A percentile compares a stretch with the other conserved stretches of the same genome.
These are phyloP conservation scores for Acephala macrosclerotiorum DNA, from an alignment of 2,329 filamentous ascomycete species.

Conservation along the genomic window DNA sequence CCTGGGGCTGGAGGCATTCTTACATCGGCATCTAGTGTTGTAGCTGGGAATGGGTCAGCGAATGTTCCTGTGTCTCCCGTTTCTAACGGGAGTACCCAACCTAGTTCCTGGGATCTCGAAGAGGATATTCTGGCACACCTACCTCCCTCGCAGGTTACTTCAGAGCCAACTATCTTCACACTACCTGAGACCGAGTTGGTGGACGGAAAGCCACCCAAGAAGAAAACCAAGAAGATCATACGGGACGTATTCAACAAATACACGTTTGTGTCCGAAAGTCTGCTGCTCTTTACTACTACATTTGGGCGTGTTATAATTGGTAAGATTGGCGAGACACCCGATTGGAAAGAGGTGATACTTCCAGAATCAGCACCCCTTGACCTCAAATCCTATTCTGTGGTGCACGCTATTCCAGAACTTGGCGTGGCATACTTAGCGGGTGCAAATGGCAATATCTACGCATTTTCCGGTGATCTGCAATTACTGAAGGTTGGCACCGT, in stretches of 20 bases:
- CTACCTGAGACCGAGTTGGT: not conserved
- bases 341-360: slow-evolving; percentile 43
- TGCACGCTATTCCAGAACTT: slow-evolving; percentile 46
- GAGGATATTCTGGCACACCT: slow-evolving; percentile 1
- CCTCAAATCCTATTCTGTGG: slow-evolving; percentile 56
- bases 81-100: not conserved
- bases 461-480: slow-evolving; percentile 26
- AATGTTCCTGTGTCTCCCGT: not conserved
- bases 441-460: slow-evolving; percentile 47
- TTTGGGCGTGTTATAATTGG: slow-evolving; percentile 65
- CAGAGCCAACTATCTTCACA: not conserved
- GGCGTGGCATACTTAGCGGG: slow-evolving; percentile 55
- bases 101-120: slow-evolving; percentile 23
- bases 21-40: too few relatives aligned
- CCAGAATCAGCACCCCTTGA: slow-evolving; percentile 43
- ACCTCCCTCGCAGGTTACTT: not conserved
- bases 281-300: slow-evolving; percentile 64
- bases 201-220: slow-evolving; percentile 19
- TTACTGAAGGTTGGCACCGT: slow-evolving; percentile 34
- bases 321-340: slow-evolving; percentile 29
- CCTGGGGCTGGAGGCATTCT: too few relatives aligned
- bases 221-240: slow-evolving; percentile 44
- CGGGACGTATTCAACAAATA: slow-evolving; percentile 66
- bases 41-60: too few relatives aligned
- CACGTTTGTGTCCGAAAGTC: slow-evolving; percentile 62